Base-by-base conservation (phyloP, 2,329 filamentous ascomycete species). In the Alternaria sp. region DNA sequence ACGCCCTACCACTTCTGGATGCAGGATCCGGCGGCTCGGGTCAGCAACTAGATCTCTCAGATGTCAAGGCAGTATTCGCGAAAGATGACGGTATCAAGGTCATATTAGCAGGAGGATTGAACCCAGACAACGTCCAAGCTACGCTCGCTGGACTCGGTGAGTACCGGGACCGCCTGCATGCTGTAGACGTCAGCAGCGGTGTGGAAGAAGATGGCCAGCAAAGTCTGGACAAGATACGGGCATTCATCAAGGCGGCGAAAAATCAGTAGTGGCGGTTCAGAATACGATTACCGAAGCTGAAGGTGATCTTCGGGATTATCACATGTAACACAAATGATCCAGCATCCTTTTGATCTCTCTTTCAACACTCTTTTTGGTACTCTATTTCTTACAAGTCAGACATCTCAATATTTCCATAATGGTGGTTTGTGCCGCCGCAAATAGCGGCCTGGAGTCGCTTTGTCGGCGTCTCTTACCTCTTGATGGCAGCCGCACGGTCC, bases 101-200 rank as follows among this genome's bases (percentile, higher is more conserved):
- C 5, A 82, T 98, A 64, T 83, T 99, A 47, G 96, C 96, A 9
- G 96, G 96, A 12, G 96, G 96, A 0, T 78, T 99, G 59, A 89
- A 89, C 64, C 89, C 93, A 1, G 88, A 90, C 4, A 99, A 97
- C 74, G 91, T 99, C 6, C 83, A 83, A 1, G 83, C 88, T 6
- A 86, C 88, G 8, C 82, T 99, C 17, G 82, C 84, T 21, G 85
- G 86, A 13, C 82, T 95, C 15, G 90, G 89, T 0, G 83, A 86
- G 7, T 78, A 88, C 10, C 83, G 84, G 25, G 84, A 84, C 10
- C 88, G 90, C 63, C 87, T 97, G 12, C 83, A 93, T 32, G 94
- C 91, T 2, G 91, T 99, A 4, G 96, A 99, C 83, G 93, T 97
- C 19, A 97, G 93, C 79, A 97, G 93, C 74, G 96, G 96, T 0